These are phyloP conservation scores for Penicillium polonicum DNA, from an alignment of 2,329 filamentous ascomycete species.

Conservation along the genomic window DNA sequence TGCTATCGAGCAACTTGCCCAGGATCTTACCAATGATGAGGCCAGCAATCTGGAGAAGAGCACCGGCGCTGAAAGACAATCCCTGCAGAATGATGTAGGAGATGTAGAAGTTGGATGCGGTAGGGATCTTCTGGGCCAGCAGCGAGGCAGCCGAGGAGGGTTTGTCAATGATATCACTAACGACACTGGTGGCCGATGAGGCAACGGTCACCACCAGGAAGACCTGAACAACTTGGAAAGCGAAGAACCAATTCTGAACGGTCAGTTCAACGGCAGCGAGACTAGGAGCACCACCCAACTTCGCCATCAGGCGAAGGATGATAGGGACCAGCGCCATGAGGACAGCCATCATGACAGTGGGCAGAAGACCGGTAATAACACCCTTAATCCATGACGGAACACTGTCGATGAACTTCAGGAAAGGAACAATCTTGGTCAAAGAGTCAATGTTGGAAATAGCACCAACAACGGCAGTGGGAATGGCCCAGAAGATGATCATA, in stretches of 20 bases:
- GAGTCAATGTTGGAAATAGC: slow-evolving; percentile 79
- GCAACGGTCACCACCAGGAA: slow-evolving; percentile 84
- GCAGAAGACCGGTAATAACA: slow-evolving; percentile 80
- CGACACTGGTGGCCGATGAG: slow-evolving; percentile 72
- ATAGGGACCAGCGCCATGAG: slow-evolving; percentile 84
- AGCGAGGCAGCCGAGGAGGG: slow-evolving; percentile 63
- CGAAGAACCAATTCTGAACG: slow-evolving; percentile 86
- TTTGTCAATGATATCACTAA: slow-evolving; percentile 62
- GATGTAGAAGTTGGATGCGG: slow-evolving; percentile 89
- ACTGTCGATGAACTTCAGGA: slow-evolving; percentile 69
- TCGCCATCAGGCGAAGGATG: slow-evolving; percentile 75
- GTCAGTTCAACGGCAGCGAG: slow-evolving; percentile 78
- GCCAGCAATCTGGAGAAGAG: slow-evolving; percentile 71
- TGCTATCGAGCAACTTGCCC: slow-evolving; percentile 72
- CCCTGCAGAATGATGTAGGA: slow-evolving; percentile 94
- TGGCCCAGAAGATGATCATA: slow-evolving; percentile 83
- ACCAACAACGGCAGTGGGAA: slow-evolving; percentile 76
- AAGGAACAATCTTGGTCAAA: slow-evolving; percentile 62
- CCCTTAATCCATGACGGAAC: slow-evolving; percentile 73
- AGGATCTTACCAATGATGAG: slow-evolving; percentile 72
- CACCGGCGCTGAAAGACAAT: slow-evolving; percentile 70
- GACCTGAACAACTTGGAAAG: slow-evolving; percentile 71
- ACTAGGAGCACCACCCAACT: slow-evolving; percentile 75
- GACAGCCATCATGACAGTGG: slow-evolving; percentile 72
- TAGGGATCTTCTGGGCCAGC: slow-evolving; percentile 72